A percentile compares a stretch with the other conserved stretches of the same genome.
Conservation (phyloP, 2,329 filamentous ascomycete genomes). For the Fusarium armeniacum region DNA sequence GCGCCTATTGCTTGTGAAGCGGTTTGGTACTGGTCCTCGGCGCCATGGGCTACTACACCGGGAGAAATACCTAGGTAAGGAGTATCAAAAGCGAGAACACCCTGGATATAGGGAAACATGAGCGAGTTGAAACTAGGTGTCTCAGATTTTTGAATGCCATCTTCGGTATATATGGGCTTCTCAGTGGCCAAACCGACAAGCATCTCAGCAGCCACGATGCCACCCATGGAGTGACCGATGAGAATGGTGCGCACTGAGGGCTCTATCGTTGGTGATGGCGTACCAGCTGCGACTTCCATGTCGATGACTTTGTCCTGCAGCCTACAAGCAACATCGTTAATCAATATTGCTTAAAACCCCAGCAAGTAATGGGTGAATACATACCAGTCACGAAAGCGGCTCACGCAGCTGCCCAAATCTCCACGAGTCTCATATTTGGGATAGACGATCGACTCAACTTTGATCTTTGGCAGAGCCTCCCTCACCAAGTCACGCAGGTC, state of each 20-base stretch:
- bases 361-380: conserved; percentile 34
- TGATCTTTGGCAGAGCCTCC: conserved; percentile 75
- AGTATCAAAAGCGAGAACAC: conserved; percentile 93
- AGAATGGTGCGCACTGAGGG: conserved; percentile 86
- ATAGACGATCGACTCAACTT: conserved; percentile 78
- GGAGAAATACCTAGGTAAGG: conserved; percentile 88
- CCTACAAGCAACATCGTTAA: conserved; percentile 61
- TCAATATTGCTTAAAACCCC: background rate
- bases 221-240: conserved; percentile 90
- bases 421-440: conserved; percentile 87
- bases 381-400: conserved; percentile 81
- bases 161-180: conserved; percentile 64
- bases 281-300: conserved; percentile 85
- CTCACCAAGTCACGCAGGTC: conserved; percentile 76
- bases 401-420: conserved; percentile 78
- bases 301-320: conserved; percentile 94
- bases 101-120: conserved; percentile 95
- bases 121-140: conserved; percentile 67
- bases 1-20: conserved; percentile 78
- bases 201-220: conserved; percentile 93
- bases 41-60: conserved; percentile 85
- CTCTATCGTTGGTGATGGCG: conserved; percentile 86
- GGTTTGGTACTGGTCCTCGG: conserved; percentile 84
- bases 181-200: conserved; percentile 77
- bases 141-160: conserved; percentile 57